These are phyloP conservation scores for Trichosporon coremiiforme DNA, from an alignment of 1,284 basidiomycete species.

Conservation along the genomic window DNA sequence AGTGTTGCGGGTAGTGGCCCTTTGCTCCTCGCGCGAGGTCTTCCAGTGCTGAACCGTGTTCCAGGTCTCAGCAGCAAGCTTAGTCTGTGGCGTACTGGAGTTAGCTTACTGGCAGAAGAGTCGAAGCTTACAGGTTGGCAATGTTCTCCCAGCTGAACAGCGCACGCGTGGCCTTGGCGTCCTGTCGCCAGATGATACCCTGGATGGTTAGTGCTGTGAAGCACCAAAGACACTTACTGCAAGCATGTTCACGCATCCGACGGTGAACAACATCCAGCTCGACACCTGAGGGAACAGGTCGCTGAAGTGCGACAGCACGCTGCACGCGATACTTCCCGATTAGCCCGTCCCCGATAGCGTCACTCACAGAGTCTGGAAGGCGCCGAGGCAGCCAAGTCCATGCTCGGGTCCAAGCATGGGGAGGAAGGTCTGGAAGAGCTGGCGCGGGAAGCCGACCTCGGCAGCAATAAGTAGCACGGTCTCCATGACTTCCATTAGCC, in stretches of 20 bases:
- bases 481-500: conserved; percentile 62
- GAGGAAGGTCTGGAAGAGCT: conserved; percentile 75
- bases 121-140: conserved; percentile 45
- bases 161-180: conserved; percentile 47
- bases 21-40: not conserved
- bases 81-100: conserved; percentile 50
- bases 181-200: conserved; percentile 50
- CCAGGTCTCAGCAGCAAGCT: conserved; percentile 50
- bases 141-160: conserved; percentile 56
- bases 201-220: conserved; percentile 24
- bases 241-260: conserved; percentile 80
- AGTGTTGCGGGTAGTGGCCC: not conserved
- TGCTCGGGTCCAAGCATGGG: conserved; percentile 82
- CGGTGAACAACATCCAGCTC: conserved; percentile 79
- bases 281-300: conserved; percentile 77
- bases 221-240: conserved; percentile 43
- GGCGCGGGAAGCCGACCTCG: conserved; percentile 72
- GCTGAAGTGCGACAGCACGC: conserved; percentile 77
- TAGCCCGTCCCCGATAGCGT: not conserved
- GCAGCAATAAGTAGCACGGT: conserved; percentile 71
- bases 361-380: conserved; percentile 74
- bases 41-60: conserved; percentile 37
- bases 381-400: conserved; percentile 76
- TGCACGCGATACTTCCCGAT: conserved; percentile 64
- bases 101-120: not conserved